These are phyloP conservation scores for Colletotrichum gigasporum DNA, from an alignment of 2,329 filamentous ascomycete genomes.

Conservation along the genomic window DNA sequence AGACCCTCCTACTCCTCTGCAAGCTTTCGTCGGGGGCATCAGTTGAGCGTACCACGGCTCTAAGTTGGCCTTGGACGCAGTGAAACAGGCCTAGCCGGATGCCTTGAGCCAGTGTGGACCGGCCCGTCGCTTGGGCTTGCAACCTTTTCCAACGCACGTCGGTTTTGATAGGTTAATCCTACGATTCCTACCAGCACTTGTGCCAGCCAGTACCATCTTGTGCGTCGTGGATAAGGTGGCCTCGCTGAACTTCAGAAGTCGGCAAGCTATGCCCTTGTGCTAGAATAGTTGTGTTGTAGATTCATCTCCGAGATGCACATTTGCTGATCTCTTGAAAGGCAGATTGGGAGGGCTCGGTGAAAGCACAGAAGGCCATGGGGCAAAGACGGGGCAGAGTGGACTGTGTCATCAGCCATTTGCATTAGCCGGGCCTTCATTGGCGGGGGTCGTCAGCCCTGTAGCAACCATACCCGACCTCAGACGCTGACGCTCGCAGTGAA, in stretches of 20 bases:
- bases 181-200: no score
- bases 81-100: constrained; percentile 5
- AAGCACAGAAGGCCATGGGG: not conserved
- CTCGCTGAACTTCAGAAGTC: not conserved
- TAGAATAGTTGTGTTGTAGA: not conserved
- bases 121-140: not conserved
- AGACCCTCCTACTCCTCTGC: not conserved
- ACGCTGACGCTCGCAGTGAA: constrained; percentile 2
- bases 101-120: constrained; percentile 1
- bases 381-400: not conserved
- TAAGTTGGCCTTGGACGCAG: not conserved
- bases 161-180: not conserved
- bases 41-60: not conserved
- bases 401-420: constrained; percentile 1
- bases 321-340: not conserved
- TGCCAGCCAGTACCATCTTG: not conserved
- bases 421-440: constrained; percentile 16
- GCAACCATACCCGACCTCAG: not conserved
- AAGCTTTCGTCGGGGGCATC: not conserved
- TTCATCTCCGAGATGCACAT: not conserved
- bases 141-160: not conserved
- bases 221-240: not conserved
- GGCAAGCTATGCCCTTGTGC: not conserved
- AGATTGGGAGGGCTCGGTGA: not conserved
- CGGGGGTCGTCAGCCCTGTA: constrained; percentile 20